Evolutionary conservation across 352 stramenopile genomes (phyloP).

Genomic region (Globisporangium carolinianum): DNA sequence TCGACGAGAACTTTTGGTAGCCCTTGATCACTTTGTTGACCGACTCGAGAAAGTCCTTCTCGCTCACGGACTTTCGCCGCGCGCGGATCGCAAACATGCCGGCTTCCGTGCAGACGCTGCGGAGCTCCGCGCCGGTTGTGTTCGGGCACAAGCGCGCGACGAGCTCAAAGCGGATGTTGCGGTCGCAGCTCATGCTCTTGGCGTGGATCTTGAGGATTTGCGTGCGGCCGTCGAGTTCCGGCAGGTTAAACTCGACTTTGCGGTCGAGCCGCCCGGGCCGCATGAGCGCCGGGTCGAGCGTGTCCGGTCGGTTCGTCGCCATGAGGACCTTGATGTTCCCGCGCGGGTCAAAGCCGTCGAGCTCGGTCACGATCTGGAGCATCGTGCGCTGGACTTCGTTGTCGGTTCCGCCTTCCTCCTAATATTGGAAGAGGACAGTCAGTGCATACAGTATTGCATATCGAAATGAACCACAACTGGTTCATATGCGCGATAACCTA

Average conservation of each 20-base stretch:
- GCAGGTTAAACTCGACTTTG: constrained; percentile 99
- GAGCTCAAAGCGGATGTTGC: constrained; percentile 98
- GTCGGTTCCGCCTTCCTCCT: constrained; percentile 93
- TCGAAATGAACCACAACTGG: not conserved
- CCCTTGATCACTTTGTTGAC: constrained; percentile 99
- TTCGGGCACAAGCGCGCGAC: constrained; percentile 97
- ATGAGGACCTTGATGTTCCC: constrained; percentile 99
- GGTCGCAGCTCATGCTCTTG: constrained; percentile 99
- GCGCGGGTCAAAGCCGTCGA: constrained; percentile 98
- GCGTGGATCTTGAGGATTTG: constrained; percentile 99
- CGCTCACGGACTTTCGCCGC: constrained; percentile 96
- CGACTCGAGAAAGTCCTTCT: constrained; percentile 99
- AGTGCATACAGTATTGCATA: not conserved
- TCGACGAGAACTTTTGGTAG: constrained; percentile 99
- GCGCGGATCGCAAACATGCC: constrained; percentile 98
- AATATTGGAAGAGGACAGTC: not conserved
- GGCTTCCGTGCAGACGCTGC: constrained; percentile 98
- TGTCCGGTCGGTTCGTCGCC: constrained; percentile 97
- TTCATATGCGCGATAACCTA: not conserved
- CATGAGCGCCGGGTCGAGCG: constrained; percentile 94
- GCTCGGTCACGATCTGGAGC: constrained; percentile 99
- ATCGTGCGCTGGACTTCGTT: constrained; percentile 99
- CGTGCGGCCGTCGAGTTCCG: constrained; percentile 96
- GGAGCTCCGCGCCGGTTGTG: constrained; percentile 97
- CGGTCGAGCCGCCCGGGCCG: constrained; percentile 96